Evolutionary conservation across 495 filamentous ascomycete genomes (phyloP).

Genomic region (Aspergillus mulundensis): DNA sequence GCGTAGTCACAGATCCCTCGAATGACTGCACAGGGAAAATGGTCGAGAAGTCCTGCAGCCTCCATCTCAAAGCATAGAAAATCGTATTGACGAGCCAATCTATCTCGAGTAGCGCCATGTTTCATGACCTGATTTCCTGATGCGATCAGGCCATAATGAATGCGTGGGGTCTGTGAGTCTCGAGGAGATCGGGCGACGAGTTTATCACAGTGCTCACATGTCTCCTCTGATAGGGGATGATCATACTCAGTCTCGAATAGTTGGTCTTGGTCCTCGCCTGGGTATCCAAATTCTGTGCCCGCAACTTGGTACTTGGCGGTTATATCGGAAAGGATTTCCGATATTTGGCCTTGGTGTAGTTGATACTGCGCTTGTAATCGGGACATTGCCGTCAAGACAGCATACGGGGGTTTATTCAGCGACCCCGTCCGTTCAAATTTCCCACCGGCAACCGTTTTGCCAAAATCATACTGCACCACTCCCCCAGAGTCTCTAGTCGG

Average conservation of each 20-base stretch:
- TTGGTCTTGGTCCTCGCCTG: neutral
- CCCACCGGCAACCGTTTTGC: neutral
- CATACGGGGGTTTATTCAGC: neutral
- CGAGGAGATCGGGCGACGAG: neutral
- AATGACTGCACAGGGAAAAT: slow-evolving; percentile 29
- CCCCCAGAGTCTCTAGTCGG: neutral
- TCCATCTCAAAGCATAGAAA: slow-evolving; percentile 48
- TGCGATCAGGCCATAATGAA: neutral
- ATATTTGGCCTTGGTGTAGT: neutral
- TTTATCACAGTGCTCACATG: neutral
- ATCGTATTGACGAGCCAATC: neutral
- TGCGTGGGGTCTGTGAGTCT: neutral
- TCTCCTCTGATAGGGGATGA: neutral
- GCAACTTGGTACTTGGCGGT: neutral
- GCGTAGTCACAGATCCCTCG: slow-evolving; percentile 35
- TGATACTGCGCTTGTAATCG: neutral
- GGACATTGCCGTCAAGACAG: neutral
- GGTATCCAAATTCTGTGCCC: neutral
- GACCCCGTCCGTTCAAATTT: neutral
- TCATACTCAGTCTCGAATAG: no score
- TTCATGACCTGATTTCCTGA: neutral
- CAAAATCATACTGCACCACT: neutral
- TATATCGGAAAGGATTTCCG: neutral
- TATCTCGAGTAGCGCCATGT: neutral
- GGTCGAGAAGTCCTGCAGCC: slow-evolving; percentile 36